These are phyloP conservation scores for Penicillium sp. DNA, from an alignment of 2,329 filamentous ascomycete genomes.

Conservation along the genomic window DNA sequence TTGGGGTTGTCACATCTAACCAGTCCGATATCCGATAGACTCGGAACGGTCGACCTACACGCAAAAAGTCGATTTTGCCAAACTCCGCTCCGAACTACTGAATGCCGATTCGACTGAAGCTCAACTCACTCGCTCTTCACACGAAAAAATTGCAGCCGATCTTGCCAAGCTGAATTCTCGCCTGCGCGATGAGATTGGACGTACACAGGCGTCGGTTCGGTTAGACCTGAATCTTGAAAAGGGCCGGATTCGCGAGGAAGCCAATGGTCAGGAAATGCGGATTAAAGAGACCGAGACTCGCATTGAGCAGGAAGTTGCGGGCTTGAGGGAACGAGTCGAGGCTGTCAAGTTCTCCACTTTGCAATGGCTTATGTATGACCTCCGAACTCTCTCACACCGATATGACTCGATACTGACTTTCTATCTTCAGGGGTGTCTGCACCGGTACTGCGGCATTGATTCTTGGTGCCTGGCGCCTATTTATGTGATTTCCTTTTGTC, in stretches of 20 bases:
- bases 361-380: slow-evolving; percentile 91
- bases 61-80: slow-evolving; percentile 96
- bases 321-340: slow-evolving; percentile 83
- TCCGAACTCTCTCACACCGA: not conserved
- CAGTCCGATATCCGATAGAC: slow-evolving; percentile 29
- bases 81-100: slow-evolving; percentile 87
- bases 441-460: slow-evolving; percentile 61
- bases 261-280: slow-evolving; percentile 92
- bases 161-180: slow-evolving; percentile 87
- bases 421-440: slow-evolving; percentile 52
- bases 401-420: slow-evolving; percentile 24
- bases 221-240: slow-evolving; percentile 95
- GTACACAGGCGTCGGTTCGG: slow-evolving; percentile 87
- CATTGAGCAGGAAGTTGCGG: slow-evolving; percentile 95
- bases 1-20: not conserved
- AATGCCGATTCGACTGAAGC: slow-evolving; percentile 88
- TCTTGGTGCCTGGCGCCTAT: slow-evolving; percentile 60
- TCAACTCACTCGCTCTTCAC: slow-evolving; percentile 77
- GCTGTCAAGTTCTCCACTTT: slow-evolving; percentile 96
- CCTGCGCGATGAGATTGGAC: slow-evolving; percentile 84
- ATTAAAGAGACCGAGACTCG: slow-evolving; percentile 98
- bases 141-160: slow-evolving; percentile 90
- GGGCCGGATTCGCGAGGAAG: slow-evolving; percentile 91
- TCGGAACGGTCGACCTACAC: slow-evolving; percentile 55
- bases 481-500: slow-evolving; percentile 47